phyloP scores from a whole-genome alignment of 192 early-diverging fungal genomes.

The Backusella liffmaniae region DNA sequence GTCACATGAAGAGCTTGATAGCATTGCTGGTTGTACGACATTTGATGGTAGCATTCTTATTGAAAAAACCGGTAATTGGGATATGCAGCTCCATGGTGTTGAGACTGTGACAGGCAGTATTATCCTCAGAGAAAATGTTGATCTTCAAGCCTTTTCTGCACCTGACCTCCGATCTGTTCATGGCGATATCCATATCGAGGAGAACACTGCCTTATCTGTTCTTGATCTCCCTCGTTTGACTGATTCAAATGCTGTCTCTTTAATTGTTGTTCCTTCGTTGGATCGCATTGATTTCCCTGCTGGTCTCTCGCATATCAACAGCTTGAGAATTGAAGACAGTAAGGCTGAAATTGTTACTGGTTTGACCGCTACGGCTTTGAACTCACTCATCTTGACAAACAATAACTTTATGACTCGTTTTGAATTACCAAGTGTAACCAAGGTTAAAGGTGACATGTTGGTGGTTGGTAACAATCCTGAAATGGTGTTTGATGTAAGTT shows the following conservation, averaged over 20 bases:
- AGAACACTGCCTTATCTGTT: constrained; percentile 22
- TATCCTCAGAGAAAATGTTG: constrained; percentile 17
- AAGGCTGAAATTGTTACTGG: constrained; percentile 12
- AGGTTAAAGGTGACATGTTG: constrained; percentile 8
- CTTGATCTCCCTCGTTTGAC: constrained; percentile 22
- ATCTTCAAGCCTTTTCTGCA: constrained; percentile 17
- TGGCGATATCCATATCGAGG: constrained; percentile 26
- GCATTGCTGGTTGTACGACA: constrained; percentile 16
- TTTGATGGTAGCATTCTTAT: constrained; percentile 33
- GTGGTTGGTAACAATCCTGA: background rate
- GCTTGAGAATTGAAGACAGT: constrained; percentile 28
- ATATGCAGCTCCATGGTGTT: constrained; percentile 24
- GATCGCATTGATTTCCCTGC: constrained; percentile 27
- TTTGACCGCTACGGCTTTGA: constrained; percentile 1
- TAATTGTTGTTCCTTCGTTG: constrained; percentile 29
- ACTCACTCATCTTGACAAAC: constrained; percentile 18
- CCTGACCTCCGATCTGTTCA: constrained; percentile 26
- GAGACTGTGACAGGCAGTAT: constrained; percentile 28
- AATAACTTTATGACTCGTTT: constrained; percentile 34
- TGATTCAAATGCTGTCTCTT: constrained; percentile 12
- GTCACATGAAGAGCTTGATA: constrained; percentile 31
- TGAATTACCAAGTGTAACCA: constrained; percentile 20
- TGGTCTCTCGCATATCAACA: constrained; percentile 3
- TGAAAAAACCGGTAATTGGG: background rate
- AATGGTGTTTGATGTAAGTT: background rate